Conservation (phyloP, 352 stramenopile genomes). For the Thalassiosira livingstoniorum region DNA sequence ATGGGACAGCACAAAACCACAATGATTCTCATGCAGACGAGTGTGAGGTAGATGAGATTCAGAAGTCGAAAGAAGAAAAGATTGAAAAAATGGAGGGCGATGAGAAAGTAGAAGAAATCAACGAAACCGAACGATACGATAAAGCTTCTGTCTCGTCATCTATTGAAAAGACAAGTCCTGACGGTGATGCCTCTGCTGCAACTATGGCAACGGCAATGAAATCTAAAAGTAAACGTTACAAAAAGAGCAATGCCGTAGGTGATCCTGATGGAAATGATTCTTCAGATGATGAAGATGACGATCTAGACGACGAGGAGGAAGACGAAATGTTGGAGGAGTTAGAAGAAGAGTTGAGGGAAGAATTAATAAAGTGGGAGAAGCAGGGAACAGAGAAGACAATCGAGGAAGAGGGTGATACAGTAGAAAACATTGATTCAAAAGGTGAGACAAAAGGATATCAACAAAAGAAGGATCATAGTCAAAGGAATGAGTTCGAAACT, state of each 20-base stretch:
- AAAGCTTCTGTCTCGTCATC: neutral
- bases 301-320: constrained; percentile 24
- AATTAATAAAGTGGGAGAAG: constrained; percentile 11
- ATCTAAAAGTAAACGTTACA: constrained; percentile 14
- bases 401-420: neutral
- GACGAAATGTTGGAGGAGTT: neutral
- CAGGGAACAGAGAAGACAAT: neutral
- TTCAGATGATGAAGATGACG: constrained; percentile 57
- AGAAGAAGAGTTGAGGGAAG: constrained; percentile 15
- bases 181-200: neutral
- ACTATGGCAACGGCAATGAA: neutral
- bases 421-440: no score
- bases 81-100: neutral
- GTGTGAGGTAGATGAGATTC: neutral
- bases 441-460: no score
- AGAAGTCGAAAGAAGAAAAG: neutral
- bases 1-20: no score
- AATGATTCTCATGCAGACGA: neutral
- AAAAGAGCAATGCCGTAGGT: constrained; percentile 78
- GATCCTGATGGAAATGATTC: constrained; percentile 76
- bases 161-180: neutral
- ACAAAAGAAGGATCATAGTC: no score
- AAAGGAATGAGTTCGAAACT: constrained; percentile 28
- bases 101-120: neutral
- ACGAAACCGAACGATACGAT: neutral